Evolutionary conservation across 495 filamentous ascomycete species (phyloP).

Genomic region (Lepidopterella palustris): DNA sequence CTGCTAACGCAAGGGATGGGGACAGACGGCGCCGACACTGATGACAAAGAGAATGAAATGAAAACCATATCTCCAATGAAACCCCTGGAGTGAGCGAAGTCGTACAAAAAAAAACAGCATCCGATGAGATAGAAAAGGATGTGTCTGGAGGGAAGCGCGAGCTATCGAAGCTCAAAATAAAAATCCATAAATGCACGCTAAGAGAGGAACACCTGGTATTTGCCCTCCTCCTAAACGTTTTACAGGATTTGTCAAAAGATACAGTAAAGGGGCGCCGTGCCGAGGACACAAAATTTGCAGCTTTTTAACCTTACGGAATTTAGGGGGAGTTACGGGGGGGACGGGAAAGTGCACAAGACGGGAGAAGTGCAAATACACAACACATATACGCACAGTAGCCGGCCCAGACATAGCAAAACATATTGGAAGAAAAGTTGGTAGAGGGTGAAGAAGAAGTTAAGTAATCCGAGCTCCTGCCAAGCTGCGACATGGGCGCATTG

Average conservation of each 20-base stretch:
- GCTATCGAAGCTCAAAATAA: not conserved
- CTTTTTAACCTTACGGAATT: not conserved
- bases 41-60: too few relatives aligned
- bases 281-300: not conserved
- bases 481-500: not conserved
- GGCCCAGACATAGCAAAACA: constrained; percentile 4
- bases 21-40: too few relatives aligned
- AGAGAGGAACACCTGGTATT: not conserved
- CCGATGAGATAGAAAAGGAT: not conserved
- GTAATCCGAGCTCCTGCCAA: not conserved
- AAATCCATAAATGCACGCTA: constrained; percentile 3
- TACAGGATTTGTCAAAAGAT: not conserved
- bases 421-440: constrained; percentile 8
- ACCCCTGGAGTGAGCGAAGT: not conserved
- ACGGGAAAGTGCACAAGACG: not conserved
- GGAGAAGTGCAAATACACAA: not conserved
- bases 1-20: not conserved
- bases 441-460: not conserved
- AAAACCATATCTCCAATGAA: not conserved
- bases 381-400: not conserved
- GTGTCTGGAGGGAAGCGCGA: not conserved
- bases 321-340: too few relatives aligned
- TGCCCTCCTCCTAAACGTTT: not conserved
- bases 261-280: not conserved
- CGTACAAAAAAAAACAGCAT: not conserved